Percentiles rank a stretch among this genome's conserved stretches.
phyloP scores from a whole-genome alignment of 768 basidiomycete genomes.

The Tulasnella sp. region DNA sequence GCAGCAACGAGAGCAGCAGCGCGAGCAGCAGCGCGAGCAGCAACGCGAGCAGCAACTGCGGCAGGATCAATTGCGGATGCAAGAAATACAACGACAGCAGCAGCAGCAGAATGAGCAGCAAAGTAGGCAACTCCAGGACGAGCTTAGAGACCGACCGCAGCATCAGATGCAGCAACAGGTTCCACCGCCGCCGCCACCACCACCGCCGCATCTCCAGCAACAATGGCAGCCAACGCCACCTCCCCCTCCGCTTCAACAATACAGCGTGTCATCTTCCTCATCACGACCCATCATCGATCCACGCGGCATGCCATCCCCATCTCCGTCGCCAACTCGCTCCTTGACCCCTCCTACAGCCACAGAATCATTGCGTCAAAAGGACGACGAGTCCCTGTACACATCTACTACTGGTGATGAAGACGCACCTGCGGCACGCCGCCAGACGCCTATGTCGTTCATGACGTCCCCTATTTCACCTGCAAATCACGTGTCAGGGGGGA shows the following conservation, averaged over 20 bases:
- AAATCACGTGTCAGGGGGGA: slow-evolving; percentile 4
- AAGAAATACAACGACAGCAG: neutral
- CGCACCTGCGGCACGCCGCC: neutral
- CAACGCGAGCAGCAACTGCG: neutral
- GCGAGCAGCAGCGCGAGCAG: neutral
- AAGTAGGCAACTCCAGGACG: neutral
- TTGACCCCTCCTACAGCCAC: neutral
- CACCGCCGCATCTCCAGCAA: neutral
- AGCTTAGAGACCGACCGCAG: neutral
- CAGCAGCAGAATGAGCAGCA: neutral
- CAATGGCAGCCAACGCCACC: neutral
- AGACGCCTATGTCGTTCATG: neutral
- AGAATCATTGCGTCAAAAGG: neutral
- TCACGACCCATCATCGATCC: neutral
- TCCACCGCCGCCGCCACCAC: neutral
- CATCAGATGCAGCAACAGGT: neutral
- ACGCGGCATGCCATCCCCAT: slow-evolving; percentile 13
- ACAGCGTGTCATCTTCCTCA: neutral
- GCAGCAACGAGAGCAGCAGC: neutral
- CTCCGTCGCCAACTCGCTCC: neutral
- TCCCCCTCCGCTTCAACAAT: neutral
- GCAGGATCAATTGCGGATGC: slow-evolving; percentile 2
- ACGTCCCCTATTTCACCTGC: neutral
- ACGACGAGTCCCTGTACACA: neutral
- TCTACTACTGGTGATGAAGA: neutral